Conservation (phyloP, 1,284 basidiomycete species). For the Cryptococcus sp. region DNA sequence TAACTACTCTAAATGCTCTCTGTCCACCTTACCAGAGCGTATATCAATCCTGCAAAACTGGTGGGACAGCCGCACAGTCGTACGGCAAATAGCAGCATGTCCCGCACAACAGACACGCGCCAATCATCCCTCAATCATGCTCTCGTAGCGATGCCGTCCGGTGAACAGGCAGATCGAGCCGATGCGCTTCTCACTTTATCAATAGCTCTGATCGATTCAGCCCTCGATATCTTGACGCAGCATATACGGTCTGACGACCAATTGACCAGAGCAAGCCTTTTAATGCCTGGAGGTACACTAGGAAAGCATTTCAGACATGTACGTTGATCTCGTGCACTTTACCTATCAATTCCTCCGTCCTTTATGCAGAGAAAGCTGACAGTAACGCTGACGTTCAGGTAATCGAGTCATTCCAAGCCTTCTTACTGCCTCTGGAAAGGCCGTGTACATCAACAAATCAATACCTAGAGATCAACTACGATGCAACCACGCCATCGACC, state of each 20-base stretch:
- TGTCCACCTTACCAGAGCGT: too few species aligned
- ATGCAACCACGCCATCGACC: constrained; percentile 31
- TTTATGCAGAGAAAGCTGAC: neutral
- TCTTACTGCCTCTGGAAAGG: constrained; percentile 27
- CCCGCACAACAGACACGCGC: too few species aligned
- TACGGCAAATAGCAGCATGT: too few species aligned
- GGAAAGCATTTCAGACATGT: constrained; percentile 51
- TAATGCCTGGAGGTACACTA: constrained; percentile 46
- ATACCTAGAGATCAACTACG: constrained; percentile 41
- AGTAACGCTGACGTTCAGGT: constrained; percentile 20
- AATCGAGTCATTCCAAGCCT: constrained; percentile 44
- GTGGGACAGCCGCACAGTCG: too few species aligned
- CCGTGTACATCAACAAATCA: neutral
- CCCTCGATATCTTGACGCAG: constrained; percentile 33
- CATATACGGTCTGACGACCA: constrained; percentile 34
- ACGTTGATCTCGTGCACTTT: constrained; percentile 10
- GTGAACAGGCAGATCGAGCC: constrained; percentile 27
- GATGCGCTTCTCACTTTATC: constrained; percentile 37
- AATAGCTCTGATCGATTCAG: constrained; percentile 38
- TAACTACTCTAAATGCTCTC: too few species aligned
- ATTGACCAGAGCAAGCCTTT: constrained; percentile 29
- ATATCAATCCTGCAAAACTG: too few species aligned
- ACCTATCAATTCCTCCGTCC: too few species aligned
- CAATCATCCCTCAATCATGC: constrained; percentile 24
- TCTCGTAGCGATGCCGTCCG: constrained; percentile 16